A percentile compares a stretch with the other conserved stretches of the same genome.
phyloP scores from a whole-genome alignment of 306 rosid species.

The Herpetospermum pedunculosum region DNA sequence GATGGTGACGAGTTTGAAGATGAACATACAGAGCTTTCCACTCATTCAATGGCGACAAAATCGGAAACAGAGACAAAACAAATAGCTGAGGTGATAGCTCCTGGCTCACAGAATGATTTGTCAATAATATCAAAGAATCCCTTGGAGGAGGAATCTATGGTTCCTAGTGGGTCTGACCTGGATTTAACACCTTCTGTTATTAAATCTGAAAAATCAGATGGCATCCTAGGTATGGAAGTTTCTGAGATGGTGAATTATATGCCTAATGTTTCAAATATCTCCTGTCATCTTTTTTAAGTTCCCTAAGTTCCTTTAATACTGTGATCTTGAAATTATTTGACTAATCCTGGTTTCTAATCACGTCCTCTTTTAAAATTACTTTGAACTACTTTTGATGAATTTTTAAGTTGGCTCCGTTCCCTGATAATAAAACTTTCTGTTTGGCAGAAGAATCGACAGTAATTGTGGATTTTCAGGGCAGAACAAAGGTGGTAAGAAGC shows the following conservation, averaged over 20 bases:
- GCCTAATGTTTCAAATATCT: background rate
- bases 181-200: slow-evolving; percentile 25
- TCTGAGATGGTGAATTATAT: background rate
- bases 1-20: slow-evolving; percentile 17
- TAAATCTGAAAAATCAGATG: slow-evolving; percentile 34
- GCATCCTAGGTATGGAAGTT: slow-evolving; percentile 40
- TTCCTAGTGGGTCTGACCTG: slow-evolving; percentile 23
- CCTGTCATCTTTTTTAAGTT: background rate
- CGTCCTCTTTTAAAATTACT: background rate
- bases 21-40: slow-evolving; percentile 20
- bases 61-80: slow-evolving; percentile 37
- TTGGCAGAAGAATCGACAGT: slow-evolving; percentile 63
- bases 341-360: background rate
- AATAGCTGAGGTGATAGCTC: slow-evolving; percentile 6
- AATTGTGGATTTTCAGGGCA: slow-evolving; percentile 53
- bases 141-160: slow-evolving; percentile 32
- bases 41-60: slow-evolving; percentile 25
- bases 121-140: slow-evolving; percentile 29
- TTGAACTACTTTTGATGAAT: background rate
- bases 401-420: background rate
- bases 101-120: slow-evolving; percentile 23
- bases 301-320: background rate
- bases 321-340: background rate
- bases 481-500: slow-evolving; percentile 52
- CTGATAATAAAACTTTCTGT: slow-evolving; percentile 10